Base-by-base conservation (phyloP, 768 basidiomycete genomes). In the Pulveroboletus sp. region DNA sequence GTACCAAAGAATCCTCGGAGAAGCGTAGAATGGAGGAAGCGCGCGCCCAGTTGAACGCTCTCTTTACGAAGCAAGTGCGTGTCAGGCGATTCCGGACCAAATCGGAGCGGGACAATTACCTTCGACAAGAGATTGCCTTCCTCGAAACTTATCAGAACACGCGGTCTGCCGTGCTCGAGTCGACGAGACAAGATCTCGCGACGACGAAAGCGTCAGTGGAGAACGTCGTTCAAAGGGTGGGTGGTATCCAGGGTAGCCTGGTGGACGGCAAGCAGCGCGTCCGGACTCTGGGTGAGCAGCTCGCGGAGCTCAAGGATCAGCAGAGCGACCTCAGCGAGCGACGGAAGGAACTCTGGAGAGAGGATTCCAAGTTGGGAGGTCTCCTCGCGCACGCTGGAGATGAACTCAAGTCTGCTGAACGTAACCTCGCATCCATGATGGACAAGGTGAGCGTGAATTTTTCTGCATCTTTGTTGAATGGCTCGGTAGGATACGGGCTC, bases 321-420 rank as follows among this genome's bases (percentile, higher is more conserved):
- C 78, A 85, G 55, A 76, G 75, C 22, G 85, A 82, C 43, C 69
- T 86, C 63, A 77, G 71, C 37, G 95, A 98, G 69, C 78, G 81
- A 65, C 73, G 93, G 58, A 96, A 95, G 76, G 93, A 95, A 44
- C 67, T 92, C 27, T 97, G 96, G 95, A 77, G 94, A 58, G 93
- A 95, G 67, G 95, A 98, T 53, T 85, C 90, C 0, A 95, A 90
- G 66, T 70, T 96, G 37, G 83, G 86, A 54, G 85, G 85, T 49
- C 74, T 86, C 14, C 82, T 91, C 2, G 77, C 76, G 29, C 80
- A 90, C 45, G 92, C 90, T 2, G 75, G 75, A 12, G 87, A 91
- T 49, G 89, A 97, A 65, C 72, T 95, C 57, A 79, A 86, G 61
- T 78, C 77, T 2, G 84, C 90, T 1, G 93, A 98, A 68, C 75